Conservation (phyloP, 2,329 filamentous ascomycete species). For the Penicillium oxalicum region DNA sequence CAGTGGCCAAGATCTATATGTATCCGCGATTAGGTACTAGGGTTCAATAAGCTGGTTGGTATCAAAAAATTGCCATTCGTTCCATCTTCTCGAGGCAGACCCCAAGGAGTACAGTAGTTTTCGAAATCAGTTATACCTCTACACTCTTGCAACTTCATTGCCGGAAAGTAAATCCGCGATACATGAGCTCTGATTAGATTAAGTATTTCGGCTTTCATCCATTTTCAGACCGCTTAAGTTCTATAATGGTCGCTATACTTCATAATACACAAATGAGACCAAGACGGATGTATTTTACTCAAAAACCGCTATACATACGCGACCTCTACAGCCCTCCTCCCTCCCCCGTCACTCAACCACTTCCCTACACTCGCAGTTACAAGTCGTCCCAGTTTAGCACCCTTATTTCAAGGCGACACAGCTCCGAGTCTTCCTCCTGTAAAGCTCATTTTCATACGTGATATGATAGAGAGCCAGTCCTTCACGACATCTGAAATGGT, state of each 20-base stretch:
- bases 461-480: slow-evolving; percentile 2
- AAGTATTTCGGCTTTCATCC: background rate
- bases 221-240: background rate
- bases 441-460: background rate
- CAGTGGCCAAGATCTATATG: too few species aligned
- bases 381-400: background rate
- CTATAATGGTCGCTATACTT: background rate
- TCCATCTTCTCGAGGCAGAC: too few species aligned
- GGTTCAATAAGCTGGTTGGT: too few species aligned
- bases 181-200: background rate
- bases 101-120: too few species aligned
- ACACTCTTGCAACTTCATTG: too few species aligned
- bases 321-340: too few species aligned
- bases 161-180: too few species aligned
- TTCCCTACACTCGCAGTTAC: background rate
- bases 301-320: background rate
- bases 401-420: background rate
- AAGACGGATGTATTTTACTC: background rate
- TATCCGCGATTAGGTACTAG: too few species aligned
- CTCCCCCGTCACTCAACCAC: too few species aligned
- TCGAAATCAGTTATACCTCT: too few species aligned
- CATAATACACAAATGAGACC: background rate
- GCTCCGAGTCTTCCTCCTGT: background rate
- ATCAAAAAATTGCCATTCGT: too few species aligned
- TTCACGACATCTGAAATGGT: slow-evolving; percentile 1